Evolutionary conservation across 2,329 filamentous ascomycete genomes (phyloP).

Genomic region (Sclerotinia minor): DNA sequence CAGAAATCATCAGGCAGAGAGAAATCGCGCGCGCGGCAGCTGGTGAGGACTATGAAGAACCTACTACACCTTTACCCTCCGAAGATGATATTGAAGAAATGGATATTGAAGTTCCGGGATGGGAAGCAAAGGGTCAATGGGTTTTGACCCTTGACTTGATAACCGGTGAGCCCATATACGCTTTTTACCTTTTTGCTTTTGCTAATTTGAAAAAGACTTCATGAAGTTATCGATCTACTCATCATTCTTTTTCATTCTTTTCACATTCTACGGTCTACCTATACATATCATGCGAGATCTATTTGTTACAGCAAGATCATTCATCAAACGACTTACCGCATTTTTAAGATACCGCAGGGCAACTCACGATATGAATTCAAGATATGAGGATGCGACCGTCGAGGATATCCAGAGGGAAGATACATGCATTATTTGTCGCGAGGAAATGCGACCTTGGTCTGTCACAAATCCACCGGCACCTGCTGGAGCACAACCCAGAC

Average conservation of each 20-base stretch:
- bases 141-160: constrained; percentile 83
- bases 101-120: constrained; percentile 92
- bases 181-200: neutral
- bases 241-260: constrained; percentile 88
- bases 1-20: constrained; percentile 47
- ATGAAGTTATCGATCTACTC: constrained; percentile 87
- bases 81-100: constrained; percentile 85
- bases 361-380: constrained; percentile 86
- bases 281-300: constrained; percentile 97
- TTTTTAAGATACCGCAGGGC: constrained; percentile 88
- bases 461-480: constrained; percentile 49
- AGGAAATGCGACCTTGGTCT: constrained; percentile 85
- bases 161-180: constrained; percentile 58
- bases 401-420: constrained; percentile 85
- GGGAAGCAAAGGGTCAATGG: constrained; percentile 95
- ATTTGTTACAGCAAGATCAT: constrained; percentile 89
- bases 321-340: constrained; percentile 84
- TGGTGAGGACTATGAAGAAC: constrained; percentile 31
- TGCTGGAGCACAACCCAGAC: constrained; percentile 37
- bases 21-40: constrained; percentile 43
- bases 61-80: constrained; percentile 53
- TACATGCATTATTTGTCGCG: constrained; percentile 95
- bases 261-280: constrained; percentile 90
- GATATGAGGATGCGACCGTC: constrained; percentile 84
- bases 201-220: constrained; percentile 62